A percentile compares a stretch with the other conserved stretches of the same genome.
Conservation (phyloP, 2,329 filamentous ascomycete genomes). For the Leptodontidium sp. region DNA sequence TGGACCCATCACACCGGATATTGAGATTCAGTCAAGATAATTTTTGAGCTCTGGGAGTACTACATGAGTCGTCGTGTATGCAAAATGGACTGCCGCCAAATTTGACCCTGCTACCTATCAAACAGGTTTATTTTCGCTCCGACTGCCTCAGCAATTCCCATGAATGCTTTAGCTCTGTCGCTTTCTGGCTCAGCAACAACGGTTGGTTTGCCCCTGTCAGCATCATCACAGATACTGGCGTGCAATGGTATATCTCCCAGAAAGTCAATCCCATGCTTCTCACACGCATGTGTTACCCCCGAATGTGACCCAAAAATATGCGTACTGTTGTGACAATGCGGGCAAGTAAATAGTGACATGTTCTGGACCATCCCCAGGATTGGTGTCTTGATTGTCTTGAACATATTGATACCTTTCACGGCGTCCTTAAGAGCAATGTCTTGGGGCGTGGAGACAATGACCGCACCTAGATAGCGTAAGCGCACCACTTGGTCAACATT, state of each 20-base stretch:
- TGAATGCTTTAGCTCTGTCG: conserved; percentile 74
- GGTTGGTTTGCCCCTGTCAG: conserved; percentile 86
- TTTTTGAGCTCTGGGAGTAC: neutral
- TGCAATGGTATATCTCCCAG: conserved; percentile 91
- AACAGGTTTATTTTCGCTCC: conserved; percentile 42
- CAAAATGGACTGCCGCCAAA: neutral
- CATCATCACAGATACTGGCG: conserved; percentile 85
- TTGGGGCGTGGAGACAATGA: conserved; percentile 94
- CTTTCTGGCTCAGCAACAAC: conserved; percentile 87
- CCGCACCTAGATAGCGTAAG: conserved; percentile 61
- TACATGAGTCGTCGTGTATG: neutral
- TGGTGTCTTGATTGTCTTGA: conserved; percentile 77
- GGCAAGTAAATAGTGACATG: conserved; percentile 86
- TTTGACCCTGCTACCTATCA: conserved; percentile 8
- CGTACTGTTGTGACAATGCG: conserved; percentile 76
- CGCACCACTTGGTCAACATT: conserved; percentile 18
- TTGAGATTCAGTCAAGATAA: neutral
- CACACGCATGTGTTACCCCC: conserved; percentile 73
- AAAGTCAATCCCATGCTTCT: conserved; percentile 77
- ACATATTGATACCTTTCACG: conserved; percentile 91
- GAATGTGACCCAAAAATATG: conserved; percentile 76
- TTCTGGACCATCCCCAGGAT: conserved; percentile 91
- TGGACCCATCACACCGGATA: neutral
- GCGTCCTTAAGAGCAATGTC: conserved; percentile 92
- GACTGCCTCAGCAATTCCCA: conserved; percentile 69